Base-by-base conservation (phyloP, 2,329 filamentous ascomycete species). In the Coniella lustricola region DNA sequence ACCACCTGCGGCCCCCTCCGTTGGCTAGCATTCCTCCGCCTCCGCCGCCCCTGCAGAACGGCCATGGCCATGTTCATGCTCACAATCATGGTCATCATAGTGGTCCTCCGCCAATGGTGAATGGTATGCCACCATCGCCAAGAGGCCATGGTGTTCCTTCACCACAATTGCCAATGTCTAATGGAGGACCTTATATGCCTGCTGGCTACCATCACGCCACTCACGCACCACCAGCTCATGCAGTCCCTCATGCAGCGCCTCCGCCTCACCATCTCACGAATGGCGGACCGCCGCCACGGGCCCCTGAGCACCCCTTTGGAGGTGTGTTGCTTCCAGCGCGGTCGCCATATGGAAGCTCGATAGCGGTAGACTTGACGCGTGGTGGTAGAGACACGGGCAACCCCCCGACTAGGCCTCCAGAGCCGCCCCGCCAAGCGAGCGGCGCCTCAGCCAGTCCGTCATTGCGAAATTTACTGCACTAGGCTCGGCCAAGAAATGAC, bases 401-500 rank as follows among this genome's bases (percentile, higher is more conserved):
- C 36, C 42, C 61, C 29, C 55, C 68, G 48, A 56, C 62, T 59
- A 56, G 56, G 40, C 54, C 62, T 38, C 49, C 63, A 45, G 73
- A 77, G 42, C 62, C 25, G 25, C 25, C 53, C 17, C 68, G 75
- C 41, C 70, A 74, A 29, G 67, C 74, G 25, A 77, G 76, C 44
- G 84, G 84, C n/a, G 85, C 85, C 3, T 90, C 86, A 59, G 84
- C 85, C 14, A 90, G 82, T 59, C 85, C 86, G 10, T 89, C 85
- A 9, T 64, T 90, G 53, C 79, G 82, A 57, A 90, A 90, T 59
- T 65, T 90, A 42, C 73, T 90, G 46, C 84, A 80, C 41, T 88
- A 66, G n/a, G n/a, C n/a, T n/a, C n/a, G n/a, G n/a, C n/a, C n/a
- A n/a, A n/a, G n/a, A 68, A 18, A 29, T 10, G 5, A 10, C 25